Base-by-base conservation (phyloP, 441 rosid genomes). In the Isatis lusitanica region DNA sequence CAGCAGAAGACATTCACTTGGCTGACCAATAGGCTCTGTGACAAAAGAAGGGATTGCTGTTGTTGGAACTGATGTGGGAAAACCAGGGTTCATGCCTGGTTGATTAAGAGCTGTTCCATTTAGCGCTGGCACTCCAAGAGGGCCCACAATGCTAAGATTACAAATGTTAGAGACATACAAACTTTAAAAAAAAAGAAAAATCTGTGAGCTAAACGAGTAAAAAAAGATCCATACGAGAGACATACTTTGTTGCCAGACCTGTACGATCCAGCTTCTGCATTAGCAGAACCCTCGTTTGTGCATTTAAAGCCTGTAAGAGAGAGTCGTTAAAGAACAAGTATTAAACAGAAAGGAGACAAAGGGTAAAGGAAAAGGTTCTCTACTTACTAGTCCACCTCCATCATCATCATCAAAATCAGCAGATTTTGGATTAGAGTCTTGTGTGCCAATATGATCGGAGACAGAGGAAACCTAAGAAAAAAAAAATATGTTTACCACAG, bases 401-500 rank as follows among this genome's bases (percentile, higher is more conserved):
- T 90, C 96, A 78, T 93, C 97, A 83, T 93, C 98, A 84, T 93
- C 98, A 57, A 93, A 87, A 81, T 93, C 98, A 2, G 96, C 94
- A 81, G 97, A 85, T 75, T 91, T 93, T 38, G 94, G 86, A 7
- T 74, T 77, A 61, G 82, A 38, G 40, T 93, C 98, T 83, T 91
- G 96, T 16, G 87, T 70, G 35, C 88, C 90, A 71, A 85, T 84
- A 65, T 93, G 98, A 84, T 93, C 98, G 8, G 98, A 78, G 53
- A 93, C 98, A 71, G 96, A 91, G 31, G 97, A 91, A 60, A 93
- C 94, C 98, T 91, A 75, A 33, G 61, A 17, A 51, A 24, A 53
- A 11, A 16, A 39, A 8, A n/a, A 3, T 6, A 35, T 7, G 13
- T 16, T 30, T 1, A 33, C 9, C n/a, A 21, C 17, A 40, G 56